Percentiles rank a stretch among this genome's conserved stretches.
Conservation (phyloP, 23 red algal species). For the Gracilaria domingensis region DNA sequence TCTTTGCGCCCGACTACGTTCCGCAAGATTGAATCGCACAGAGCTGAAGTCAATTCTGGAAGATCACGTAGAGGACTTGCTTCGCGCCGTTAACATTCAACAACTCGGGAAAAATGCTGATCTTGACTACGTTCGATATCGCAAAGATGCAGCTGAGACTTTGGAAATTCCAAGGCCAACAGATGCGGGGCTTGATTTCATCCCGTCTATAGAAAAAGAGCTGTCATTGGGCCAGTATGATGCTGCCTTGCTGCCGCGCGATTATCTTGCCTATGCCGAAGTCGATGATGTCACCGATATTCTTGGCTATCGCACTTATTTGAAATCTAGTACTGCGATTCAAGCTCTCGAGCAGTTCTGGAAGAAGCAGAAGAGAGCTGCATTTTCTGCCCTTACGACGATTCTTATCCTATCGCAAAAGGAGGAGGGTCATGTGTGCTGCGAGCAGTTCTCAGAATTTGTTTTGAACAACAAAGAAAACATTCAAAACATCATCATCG, state of each 20-base stretch:
- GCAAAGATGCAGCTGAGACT: not conserved
- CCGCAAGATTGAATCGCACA: constrained; percentile 23
- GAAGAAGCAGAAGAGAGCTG: constrained; percentile 35
- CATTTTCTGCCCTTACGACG: constrained; percentile 46
- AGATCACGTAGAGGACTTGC: constrained; percentile 43
- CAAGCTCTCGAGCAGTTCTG: constrained; percentile 46
- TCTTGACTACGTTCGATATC: constrained; percentile 39
- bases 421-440: constrained; percentile 23
- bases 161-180: constrained; percentile 36
- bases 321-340: constrained; percentile 16
- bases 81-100: constrained; percentile 17
- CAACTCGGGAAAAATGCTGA: not conserved
- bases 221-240: constrained; percentile 27
- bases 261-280: constrained; percentile 41
- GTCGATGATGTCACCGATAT: constrained; percentile 40
- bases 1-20: constrained; percentile 33
- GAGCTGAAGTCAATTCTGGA: constrained; percentile 17
- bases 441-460: constrained; percentile 28
- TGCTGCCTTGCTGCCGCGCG: constrained; percentile 52
- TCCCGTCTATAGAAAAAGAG: constrained; percentile 41
- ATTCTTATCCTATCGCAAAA: constrained; percentile 24
- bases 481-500: constrained; percentile 28
- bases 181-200: constrained; percentile 41
- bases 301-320: constrained; percentile 18
- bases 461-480: not conserved